Conservation (phyloP, 1,284 basidiomycete genomes). For the Marasmius fiardii region DNA sequence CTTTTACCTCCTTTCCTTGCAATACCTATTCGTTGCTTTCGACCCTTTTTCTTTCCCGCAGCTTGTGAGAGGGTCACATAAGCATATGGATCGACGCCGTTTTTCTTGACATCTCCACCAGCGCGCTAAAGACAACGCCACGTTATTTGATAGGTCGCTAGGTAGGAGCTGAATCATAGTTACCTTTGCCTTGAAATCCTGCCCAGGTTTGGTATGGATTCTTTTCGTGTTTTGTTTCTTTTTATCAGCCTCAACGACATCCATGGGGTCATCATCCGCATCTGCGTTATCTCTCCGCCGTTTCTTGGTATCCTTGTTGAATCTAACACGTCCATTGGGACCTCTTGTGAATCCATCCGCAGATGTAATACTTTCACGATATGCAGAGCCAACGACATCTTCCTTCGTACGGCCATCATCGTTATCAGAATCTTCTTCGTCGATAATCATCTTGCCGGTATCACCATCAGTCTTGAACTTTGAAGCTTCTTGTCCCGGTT, state of each 20-base stretch:
- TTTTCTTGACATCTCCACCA: constrained; percentile 88
- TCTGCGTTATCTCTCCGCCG: constrained; percentile 66
- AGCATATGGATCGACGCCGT: constrained; percentile 88
- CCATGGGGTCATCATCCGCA: constrained; percentile 70
- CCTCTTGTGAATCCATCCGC: constrained; percentile 89
- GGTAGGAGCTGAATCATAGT: constrained; percentile 16
- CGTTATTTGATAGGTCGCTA: not conserved
- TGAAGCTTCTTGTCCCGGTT: constrained; percentile 84
- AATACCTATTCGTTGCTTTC: constrained; percentile 45
- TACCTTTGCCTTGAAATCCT: constrained; percentile 89
- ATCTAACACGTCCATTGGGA: constrained; percentile 83
- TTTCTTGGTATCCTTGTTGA: constrained; percentile 97
- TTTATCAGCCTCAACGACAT: constrained; percentile 39
- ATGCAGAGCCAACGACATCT: constrained; percentile 77
- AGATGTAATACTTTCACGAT: constrained; percentile 78
- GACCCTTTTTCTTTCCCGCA: constrained; percentile 58
- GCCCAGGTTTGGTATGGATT: constrained; percentile 57
- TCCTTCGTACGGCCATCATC: constrained; percentile 29
- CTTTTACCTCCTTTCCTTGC: constrained; percentile 38
- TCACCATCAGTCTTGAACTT: constrained; percentile 86
- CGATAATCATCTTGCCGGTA: constrained; percentile 89
- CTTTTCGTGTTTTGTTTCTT: constrained; percentile 59
- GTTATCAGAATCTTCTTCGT: constrained; percentile 53
- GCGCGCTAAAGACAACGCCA: constrained; percentile 62
- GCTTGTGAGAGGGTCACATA: constrained; percentile 85